phyloP scores from a whole-genome alignment of 129 eudicot species.

The Artemisia tridentata region DNA sequence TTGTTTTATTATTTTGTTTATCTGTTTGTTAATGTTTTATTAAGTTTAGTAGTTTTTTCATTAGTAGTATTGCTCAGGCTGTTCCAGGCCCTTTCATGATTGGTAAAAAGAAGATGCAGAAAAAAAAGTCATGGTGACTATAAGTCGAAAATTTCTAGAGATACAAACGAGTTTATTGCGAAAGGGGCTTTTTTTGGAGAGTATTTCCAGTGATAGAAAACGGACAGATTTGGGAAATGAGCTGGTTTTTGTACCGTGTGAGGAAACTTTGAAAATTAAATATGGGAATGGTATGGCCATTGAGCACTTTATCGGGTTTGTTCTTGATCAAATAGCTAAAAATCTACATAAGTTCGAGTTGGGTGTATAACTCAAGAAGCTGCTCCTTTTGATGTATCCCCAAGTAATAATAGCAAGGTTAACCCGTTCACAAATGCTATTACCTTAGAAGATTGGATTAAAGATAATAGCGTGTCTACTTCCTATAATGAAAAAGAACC shows the following conservation, averaged over 20 bases:
- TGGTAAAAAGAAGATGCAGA: conserved; percentile 59
- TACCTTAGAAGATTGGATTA: conserved; percentile 76
- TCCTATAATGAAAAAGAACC: conserved; percentile 26
- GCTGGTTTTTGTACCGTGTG: conserved; percentile 28
- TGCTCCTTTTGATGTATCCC: conserved; percentile 84
- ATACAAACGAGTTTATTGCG: conserved; percentile 21
- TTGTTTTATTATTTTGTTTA: no score
- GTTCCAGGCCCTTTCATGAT: conserved; percentile 53
- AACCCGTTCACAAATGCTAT: conserved; percentile 51
- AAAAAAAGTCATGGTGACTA: conserved; percentile 34
- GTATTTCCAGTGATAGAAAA: conserved; percentile 34
- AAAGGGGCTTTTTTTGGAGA: conserved; percentile 19
- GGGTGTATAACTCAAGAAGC: conserved; percentile 53
- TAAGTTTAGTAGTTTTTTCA: no score
- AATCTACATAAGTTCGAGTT: conserved; percentile 62
- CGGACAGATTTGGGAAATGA: conserved; percentile 37
- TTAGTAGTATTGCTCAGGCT: conserved; percentile 67
- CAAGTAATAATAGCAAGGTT: conserved; percentile 28
- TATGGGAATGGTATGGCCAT: conserved; percentile 45
- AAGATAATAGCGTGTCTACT: conserved; percentile 27
- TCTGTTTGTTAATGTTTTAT: no score
- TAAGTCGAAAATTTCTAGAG: conserved; percentile 34
- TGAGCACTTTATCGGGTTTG: conserved; percentile 49
- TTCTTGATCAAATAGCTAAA: conserved; percentile 56
- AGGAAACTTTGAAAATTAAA: conserved; percentile 32